Conservation (phyloP, 23 red algal genomes). For the Cyanidium caldarium region DNA sequence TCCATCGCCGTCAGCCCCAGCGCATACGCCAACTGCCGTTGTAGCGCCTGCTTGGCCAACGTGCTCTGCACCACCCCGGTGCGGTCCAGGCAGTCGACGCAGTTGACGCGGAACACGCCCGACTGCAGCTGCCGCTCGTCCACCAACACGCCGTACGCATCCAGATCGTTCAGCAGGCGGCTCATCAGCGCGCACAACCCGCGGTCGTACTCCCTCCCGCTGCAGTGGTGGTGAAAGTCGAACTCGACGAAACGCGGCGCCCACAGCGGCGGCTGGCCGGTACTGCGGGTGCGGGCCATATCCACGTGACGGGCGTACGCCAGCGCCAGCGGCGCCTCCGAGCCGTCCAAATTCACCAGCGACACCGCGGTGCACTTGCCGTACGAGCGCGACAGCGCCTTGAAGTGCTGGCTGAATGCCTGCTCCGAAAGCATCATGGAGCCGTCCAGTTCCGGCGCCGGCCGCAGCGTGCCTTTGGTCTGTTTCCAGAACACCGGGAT, state of each 20-base stretch:
- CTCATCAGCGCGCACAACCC: constrained; percentile 46
- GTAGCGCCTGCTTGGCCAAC: constrained; percentile 29
- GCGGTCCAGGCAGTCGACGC: constrained; percentile 90
- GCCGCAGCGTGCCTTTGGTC: constrained; percentile 80
- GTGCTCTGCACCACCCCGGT: constrained; percentile 86
- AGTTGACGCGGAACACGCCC: constrained; percentile 95
- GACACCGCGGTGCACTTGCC: constrained; percentile 42
- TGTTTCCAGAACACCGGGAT: constrained; percentile 96
- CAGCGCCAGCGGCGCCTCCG: constrained; percentile 50
- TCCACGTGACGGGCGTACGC: constrained; percentile 60
- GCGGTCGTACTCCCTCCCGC: constrained; percentile 75
- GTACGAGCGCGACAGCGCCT: constrained; percentile 34
- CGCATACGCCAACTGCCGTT: constrained; percentile 34
- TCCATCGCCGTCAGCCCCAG: constrained; percentile 3
- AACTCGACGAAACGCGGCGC: constrained; percentile 54
- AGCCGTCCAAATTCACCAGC: constrained; percentile 64
- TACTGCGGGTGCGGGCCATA: constrained; percentile 12
- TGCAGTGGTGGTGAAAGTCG: constrained; percentile 86
- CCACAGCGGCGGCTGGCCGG: not conserved
- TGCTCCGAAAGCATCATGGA: constrained; percentile 18
- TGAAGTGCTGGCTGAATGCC: constrained; percentile 68
- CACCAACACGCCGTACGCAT: constrained; percentile 23
- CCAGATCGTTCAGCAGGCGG: constrained; percentile 23
- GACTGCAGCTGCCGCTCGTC: constrained; percentile 20
- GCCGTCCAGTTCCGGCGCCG: constrained; percentile 71